Conservation (phyloP, 1,284 basidiomycete genomes). For the Cryptococcus maquisensis region DNA sequence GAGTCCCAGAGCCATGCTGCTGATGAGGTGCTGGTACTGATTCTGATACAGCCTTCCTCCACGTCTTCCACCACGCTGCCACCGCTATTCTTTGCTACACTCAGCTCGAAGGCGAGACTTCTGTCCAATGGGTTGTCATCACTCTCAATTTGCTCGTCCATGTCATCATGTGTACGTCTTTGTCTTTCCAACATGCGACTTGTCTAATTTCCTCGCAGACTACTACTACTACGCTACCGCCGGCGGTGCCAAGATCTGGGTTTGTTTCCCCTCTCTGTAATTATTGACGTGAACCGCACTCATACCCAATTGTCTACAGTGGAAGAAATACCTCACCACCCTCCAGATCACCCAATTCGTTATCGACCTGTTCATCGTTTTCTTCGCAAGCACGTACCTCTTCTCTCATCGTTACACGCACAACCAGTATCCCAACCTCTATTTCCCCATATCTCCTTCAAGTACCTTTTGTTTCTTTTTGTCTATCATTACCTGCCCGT, state of each 20-base stretch:
- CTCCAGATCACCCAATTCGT: conserved; percentile 96
- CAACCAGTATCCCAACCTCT: conserved; percentile 60
- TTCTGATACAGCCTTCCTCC: conserved; percentile 70
- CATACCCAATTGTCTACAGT: conserved; percentile 22
- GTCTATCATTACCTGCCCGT: background rate
- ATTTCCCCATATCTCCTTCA: conserved; percentile 52
- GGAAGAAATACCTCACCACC: conserved; percentile 72
- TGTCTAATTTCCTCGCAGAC: conserved; percentile 54
- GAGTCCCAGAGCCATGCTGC: conserved; percentile 31
- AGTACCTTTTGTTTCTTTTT: conserved; percentile 24
- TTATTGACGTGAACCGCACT: background rate
- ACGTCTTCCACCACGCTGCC: conserved; percentile 99
- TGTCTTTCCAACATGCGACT: background rate
- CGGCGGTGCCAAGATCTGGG: conserved; percentile 92
- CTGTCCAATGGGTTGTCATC: conserved; percentile 96
- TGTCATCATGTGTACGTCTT: conserved; percentile 88
- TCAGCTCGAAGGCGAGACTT: conserved; percentile 88
- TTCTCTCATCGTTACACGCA: conserved; percentile 53
- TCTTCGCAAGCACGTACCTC: conserved; percentile 78
- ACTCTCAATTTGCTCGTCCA: conserved; percentile 88
- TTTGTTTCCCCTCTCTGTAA: conserved; percentile 45
- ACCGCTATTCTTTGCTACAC: conserved; percentile 92
- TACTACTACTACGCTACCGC: conserved; percentile 98
- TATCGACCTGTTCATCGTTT: conserved; percentile 81
- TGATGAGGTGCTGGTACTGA: background rate